Conservation (phyloP, 805 yeast species). For the Candida ortonii region DNA sequence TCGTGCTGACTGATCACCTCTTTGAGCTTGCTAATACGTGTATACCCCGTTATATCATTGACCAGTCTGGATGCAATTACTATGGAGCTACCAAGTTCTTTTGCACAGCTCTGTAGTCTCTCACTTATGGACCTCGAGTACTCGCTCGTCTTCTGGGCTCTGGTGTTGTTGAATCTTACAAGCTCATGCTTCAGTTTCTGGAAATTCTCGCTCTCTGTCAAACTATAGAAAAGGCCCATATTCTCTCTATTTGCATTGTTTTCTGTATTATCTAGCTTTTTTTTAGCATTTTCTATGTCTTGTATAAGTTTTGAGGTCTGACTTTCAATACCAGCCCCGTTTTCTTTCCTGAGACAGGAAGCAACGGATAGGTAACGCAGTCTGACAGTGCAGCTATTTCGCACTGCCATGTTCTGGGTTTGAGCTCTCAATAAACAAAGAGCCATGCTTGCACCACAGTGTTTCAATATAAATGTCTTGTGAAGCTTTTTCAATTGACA, state of each 20-base stretch:
- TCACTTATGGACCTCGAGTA: constrained; percentile 41
- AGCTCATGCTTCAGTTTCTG: constrained; percentile 32
- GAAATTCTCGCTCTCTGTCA: constrained; percentile 33
- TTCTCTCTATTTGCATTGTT: constrained; percentile 7
- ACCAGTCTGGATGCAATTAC: constrained; percentile 63
- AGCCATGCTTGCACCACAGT: no score
- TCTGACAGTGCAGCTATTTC: no score
- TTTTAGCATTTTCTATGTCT: constrained; percentile 18
- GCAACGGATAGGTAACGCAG: no score
- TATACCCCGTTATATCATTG: constrained; percentile 91
- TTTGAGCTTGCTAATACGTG: constrained; percentile 71
- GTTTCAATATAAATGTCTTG: no score
- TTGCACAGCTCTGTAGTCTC: constrained; percentile 47
- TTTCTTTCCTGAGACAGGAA: background rate
- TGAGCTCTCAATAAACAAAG: no score
- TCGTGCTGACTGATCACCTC: constrained; percentile 58
- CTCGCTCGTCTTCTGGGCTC: constrained; percentile 24
- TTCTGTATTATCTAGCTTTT: constrained; percentile 3
- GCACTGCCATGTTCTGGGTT: no score
- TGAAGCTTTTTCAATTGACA: no score
- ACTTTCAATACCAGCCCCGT: no score
- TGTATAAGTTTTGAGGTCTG: constrained; percentile 17
- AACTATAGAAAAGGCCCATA: constrained; percentile 16
- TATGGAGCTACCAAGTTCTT: constrained; percentile 54
- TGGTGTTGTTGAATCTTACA: constrained; percentile 25